Conservation (phyloP, 768 basidiomycete species). For the Amanita exitialis region DNA sequence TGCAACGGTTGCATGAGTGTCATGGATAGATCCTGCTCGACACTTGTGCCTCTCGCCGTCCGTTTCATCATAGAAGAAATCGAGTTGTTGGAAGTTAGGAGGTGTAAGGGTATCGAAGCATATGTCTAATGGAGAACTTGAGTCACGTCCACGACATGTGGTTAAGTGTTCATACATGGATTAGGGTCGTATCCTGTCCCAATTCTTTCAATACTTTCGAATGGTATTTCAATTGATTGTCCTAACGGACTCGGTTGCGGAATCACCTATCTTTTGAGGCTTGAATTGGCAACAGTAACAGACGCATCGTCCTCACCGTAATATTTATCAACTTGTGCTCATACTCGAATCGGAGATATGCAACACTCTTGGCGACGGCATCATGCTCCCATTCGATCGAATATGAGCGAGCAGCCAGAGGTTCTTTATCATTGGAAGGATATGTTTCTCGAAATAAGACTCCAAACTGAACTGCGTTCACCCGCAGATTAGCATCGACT, state of each 20-base stretch:
- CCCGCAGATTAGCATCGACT: conserved; percentile 38
- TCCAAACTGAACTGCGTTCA: conserved; percentile 62
- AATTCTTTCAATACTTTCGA: conserved; percentile 50
- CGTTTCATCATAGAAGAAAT: conserved; percentile 42
- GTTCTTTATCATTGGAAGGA: conserved; percentile 17
- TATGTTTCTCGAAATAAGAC: conserved; percentile 34
- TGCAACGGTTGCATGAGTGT: conserved; percentile 49
- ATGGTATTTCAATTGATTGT: conserved; percentile 40
- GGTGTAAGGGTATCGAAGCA: conserved; percentile 62
- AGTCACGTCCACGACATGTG: conserved; percentile 4
- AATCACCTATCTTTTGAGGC: conserved; percentile 43
- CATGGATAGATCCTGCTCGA: conserved; percentile 47
- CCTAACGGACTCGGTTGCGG: conserved; percentile 39
- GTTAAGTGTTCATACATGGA: conserved; percentile 39
- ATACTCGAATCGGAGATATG: conserved; percentile 53
- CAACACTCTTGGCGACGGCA: conserved; percentile 34
- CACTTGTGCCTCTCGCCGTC: conserved; percentile 42
- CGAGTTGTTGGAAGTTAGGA: conserved; percentile 49
- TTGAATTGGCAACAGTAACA: not conserved
- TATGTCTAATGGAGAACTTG: conserved; percentile 31
- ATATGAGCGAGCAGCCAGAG: conserved; percentile 37
- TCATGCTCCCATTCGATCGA: conserved; percentile 63
- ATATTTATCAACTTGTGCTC: conserved; percentile 59
- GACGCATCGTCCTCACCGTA: conserved; percentile 29
- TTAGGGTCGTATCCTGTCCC: conserved; percentile 54